Base-by-base conservation (phyloP, 1,139 yeast genomes). In the Kluyveromyces marxianus region DNA sequence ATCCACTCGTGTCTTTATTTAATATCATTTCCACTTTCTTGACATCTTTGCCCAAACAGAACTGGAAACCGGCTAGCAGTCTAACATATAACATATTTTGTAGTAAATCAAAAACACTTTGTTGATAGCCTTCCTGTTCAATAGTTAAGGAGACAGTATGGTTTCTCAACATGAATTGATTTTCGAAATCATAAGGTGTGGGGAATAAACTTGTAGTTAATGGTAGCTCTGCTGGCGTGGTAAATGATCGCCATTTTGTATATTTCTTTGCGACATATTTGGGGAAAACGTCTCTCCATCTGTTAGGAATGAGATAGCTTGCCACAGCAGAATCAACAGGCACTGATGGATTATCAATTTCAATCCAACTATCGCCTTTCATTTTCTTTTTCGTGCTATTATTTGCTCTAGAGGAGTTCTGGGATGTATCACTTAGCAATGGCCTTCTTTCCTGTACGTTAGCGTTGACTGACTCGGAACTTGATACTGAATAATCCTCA, bases 171-270 rank as follows among this genome's bases (percentile, higher is more conserved):
- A 81, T 78, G 59, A 79, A 83, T 45, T 80, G 76, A 2, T 71
- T 68, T 44, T 79, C 76, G 55, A 90, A 79, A 50, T 86, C 92
- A 5, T 72, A 69, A 4, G 72, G 68, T 0, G 81, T 67, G 0
- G 97, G 97, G 57, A 90, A 88, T 6, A 82, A 72, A 1, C 84
- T 77, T 0, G 95, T 81, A 1, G 87, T 80, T 0, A 84, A 70
- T 0, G 99, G 99, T 26, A 94, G 68, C 3, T 95, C 83, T 0
- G 97, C 97, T 0, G 99, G 99, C 0, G 96, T 80, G 33, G 88
- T 84, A 46, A 94, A 72, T 0, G 97, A 90, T 48, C 87, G 76
- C 98, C 98, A 94, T 60, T 90, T 90, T 39, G 90, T 83, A n/a
- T 67, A 71, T 54, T 80, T 76, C 40, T 89, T 70, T 45, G 76